Base-by-base conservation (phyloP, 345 rosid species). In the Gossypium sturtianum region DNA sequence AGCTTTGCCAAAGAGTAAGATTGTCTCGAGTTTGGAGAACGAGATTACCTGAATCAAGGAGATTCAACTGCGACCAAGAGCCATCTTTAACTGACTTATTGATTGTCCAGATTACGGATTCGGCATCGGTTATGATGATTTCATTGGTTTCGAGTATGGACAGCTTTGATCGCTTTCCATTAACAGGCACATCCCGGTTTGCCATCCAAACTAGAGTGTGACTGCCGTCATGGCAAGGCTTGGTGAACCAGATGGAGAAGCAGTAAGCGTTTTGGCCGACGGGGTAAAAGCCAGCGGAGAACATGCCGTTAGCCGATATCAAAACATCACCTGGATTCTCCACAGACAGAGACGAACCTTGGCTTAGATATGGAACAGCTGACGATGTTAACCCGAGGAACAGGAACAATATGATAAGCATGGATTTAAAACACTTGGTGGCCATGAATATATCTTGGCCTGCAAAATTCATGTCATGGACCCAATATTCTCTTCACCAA, bases 1-100 rank as follows among this genome's bases (percentile, higher is more conserved):
- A 85, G 75, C 84, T 85, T 69, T 85, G 74, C 83, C 84, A 79
- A 12, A 78, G 51, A 16, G 44, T 29, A 19, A 19, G 25, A 56
- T 27, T 61, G 0, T 34, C 2, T 9, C 6, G 8, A 70, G 15
- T 61, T 12, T 27, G 71, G 25, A 74, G 75, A 13, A 78, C 82
- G 49, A 86, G 89, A 74, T 81, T 84, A 22, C 85, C 85, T 5
- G 75, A 63, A 74, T 84, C 29, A 10, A 22, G 67, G 7, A 84
- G 87, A 3, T 62, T 27, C 25, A 82, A 67, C 23, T 47, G 49
- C 9, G 74, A 38, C 9, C 73, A 22, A 0, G 47, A 0, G 9
- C 7, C 41, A 5, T 15, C 17, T 45, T 75, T 52, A 17, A 29
- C 60, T 3, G 65, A 8, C 16, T 1, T n/a, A 15, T 25, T 48